Evolutionary conservation across 129 eudicot species (phyloP).

Genomic region (Flaveria brownii): DNA sequence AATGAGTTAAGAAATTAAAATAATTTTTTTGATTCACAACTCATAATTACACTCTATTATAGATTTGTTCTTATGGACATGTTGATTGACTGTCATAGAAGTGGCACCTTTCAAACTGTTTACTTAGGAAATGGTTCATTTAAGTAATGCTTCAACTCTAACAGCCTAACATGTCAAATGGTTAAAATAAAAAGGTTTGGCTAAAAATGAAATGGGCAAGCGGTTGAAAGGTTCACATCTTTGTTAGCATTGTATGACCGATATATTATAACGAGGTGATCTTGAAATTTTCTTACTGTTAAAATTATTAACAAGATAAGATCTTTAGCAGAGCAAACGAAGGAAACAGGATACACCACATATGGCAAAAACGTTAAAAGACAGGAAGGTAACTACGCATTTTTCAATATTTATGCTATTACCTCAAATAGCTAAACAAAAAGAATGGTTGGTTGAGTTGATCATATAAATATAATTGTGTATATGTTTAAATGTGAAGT

Average conservation of each 20-base stretch:
- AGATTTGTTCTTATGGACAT: background rate
- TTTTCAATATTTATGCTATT: slow-evolving; percentile 8
- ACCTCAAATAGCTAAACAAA: background rate
- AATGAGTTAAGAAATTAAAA: background rate
- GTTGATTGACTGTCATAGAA: background rate
- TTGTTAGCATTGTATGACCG: background rate
- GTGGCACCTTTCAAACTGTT: background rate
- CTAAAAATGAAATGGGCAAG: slow-evolving; percentile 2
- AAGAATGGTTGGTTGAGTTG: background rate
- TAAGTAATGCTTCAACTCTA: background rate
- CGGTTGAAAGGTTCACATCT: background rate
- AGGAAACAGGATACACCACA: slow-evolving; percentile 67
- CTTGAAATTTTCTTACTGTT: background rate
- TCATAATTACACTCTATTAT: background rate
- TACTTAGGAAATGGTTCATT: background rate
- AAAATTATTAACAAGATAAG: slow-evolving; percentile 26
- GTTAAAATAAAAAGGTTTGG: background rate
- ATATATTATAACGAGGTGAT: background rate
- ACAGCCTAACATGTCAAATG: background rate
- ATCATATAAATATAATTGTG: background rate
- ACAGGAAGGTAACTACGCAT: slow-evolving; percentile 57
- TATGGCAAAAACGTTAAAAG: slow-evolving; percentile 63
- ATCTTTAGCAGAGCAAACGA: slow-evolving; percentile 75
- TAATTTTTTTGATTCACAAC: slow-evolving; percentile 8
- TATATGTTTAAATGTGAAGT: slow-evolving; percentile 4